Evolutionary conservation across 2,329 filamentous ascomycete species (phyloP), one percentile per base, ranked within the genome.

Genomic region (Penicillium psychrosexuale): DNA sequence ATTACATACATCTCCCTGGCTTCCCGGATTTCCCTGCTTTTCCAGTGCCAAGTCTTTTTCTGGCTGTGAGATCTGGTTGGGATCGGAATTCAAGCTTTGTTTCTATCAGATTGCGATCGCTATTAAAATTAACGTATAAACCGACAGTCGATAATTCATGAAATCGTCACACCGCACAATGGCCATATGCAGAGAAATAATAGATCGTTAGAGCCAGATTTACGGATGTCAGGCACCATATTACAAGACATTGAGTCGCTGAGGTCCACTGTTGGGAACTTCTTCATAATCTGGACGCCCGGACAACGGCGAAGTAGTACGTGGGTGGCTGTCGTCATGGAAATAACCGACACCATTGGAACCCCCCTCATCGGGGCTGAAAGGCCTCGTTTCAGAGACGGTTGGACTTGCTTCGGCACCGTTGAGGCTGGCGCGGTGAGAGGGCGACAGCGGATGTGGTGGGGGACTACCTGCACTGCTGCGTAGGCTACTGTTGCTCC

Each of bases 401-500:
- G 62, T 64, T 8, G 70, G 68, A 30, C 68, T 71, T 22, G 61
- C 65, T 49, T 75, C 72, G 5, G 72, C 61, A 8, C 58, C 68
- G 19, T 66, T 65, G 53, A 74, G 73, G 53, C 69, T 74, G 19
- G 63, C 68, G 24, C 70, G 71, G 39, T 72, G 67, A 15, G 72
- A 69, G 12, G 66, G 55, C 22, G 68, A 51, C 44, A 69, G 50
- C 51, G 69, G 66, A 53, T 74, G 66, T 2, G 75, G 75, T 17
- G 76, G 76, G 40, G 73, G 72, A 53, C 74, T 77, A 43, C 69
- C 70, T 22, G 72, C 72, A 57, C 72, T 72, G 60, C 83, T 88
- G 48, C 79, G 79, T 6, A 91, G 74, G 64, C 89, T 93, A 1
- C 82, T 85, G 65, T 90, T 88, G 54, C 90, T 94, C 5, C 89